Conservation (phyloP, 768 basidiomycete genomes). For the Suillus ampliporus region DNA sequence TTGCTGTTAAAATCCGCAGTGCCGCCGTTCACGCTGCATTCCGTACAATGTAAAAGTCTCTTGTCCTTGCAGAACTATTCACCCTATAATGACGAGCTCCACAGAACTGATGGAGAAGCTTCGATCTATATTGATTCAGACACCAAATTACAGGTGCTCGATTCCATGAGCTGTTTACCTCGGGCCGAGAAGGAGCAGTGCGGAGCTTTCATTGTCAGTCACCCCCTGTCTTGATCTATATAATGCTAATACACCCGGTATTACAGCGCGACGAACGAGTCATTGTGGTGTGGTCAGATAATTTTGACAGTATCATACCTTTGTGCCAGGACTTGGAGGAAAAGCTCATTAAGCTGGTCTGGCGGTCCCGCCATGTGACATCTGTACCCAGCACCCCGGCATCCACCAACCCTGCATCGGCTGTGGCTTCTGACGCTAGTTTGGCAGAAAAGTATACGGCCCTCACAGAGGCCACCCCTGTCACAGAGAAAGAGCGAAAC, state of each 20-base stretch:
- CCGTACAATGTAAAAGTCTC: slow-evolving; percentile 54
- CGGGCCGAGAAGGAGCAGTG: slow-evolving; percentile 91
- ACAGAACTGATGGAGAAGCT: slow-evolving; percentile 56
- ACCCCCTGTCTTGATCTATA: not conserved
- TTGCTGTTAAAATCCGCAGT: slow-evolving; percentile 80
- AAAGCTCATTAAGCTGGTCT: slow-evolving; percentile 82
- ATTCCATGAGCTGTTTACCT: slow-evolving; percentile 68
- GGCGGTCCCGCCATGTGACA: slow-evolving; percentile 52
- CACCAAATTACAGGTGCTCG: slow-evolving; percentile 87
- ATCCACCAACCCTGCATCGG: slow-evolving; percentile 42
- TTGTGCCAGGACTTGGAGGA: slow-evolving; percentile 72
- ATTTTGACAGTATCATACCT: slow-evolving; percentile 78
- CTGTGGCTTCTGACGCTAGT: slow-evolving; percentile 57
- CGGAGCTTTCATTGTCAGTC: slow-evolving; percentile 81
- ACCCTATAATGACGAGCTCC: not conserved
- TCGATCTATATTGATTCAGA: slow-evolving; percentile 75
- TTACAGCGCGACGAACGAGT: slow-evolving; percentile 79
- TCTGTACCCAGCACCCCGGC: slow-evolving; percentile 24
- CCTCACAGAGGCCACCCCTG: slow-evolving; percentile 22
- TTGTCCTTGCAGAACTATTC: slow-evolving; percentile 9
- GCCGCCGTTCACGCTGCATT: slow-evolving; percentile 85
- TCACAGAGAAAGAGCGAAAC: slow-evolving; percentile 24
- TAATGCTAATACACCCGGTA: not conserved
- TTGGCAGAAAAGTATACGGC: slow-evolving; percentile 49
- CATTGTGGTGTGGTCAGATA: slow-evolving; percentile 84